Percentiles rank a stretch among this genome's conserved stretches.
Evolutionary conservation across 2,329 filamentous ascomycete species (phyloP).

Genomic region (Dothideomycetes sp.): DNA sequence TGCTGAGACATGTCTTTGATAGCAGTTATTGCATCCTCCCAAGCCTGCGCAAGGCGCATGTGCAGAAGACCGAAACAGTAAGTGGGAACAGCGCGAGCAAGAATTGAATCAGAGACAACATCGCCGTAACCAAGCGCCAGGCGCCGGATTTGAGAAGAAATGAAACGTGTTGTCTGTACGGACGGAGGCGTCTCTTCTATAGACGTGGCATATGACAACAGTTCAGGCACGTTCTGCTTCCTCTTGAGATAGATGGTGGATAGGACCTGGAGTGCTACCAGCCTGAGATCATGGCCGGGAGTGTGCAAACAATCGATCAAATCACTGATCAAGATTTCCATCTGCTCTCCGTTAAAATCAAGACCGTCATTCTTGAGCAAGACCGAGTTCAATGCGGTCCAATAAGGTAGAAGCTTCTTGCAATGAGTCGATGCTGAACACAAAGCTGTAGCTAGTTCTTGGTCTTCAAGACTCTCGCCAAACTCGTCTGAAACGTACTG

Average conservation of each 20-base stretch:
- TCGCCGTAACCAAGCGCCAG: constrained; percentile 57
- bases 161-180: constrained; percentile 63
- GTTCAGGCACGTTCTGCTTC: constrained; percentile 41
- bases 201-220: constrained; percentile 59
- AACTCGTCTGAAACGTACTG: constrained; percentile 11
- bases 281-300: constrained; percentile 64
- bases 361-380: not conserved
- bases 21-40: constrained; percentile 72
- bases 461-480: constrained; percentile 2
- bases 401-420: constrained; percentile 13
- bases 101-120: constrained; percentile 51
- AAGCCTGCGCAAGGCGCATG: constrained; percentile 72
- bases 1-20: constrained; percentile 65
- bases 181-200: constrained; percentile 73
- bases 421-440: constrained; percentile 7
- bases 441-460: constrained; percentile 6
- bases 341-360: constrained; percentile 36
- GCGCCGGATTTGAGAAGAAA: constrained; percentile 80
- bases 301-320: constrained; percentile 66
- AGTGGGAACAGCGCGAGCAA: constrained; percentile 62
- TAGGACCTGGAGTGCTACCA: constrained; percentile 64
- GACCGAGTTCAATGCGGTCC: constrained; percentile 7
- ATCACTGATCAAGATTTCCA: constrained; percentile 53
- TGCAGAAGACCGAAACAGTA: constrained; percentile 88
- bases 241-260: constrained; percentile 47